These are phyloP conservation scores for Tolypocladium ovalisporum DNA, from an alignment of 2,329 filamentous ascomycete species.

Conservation along the genomic window DNA sequence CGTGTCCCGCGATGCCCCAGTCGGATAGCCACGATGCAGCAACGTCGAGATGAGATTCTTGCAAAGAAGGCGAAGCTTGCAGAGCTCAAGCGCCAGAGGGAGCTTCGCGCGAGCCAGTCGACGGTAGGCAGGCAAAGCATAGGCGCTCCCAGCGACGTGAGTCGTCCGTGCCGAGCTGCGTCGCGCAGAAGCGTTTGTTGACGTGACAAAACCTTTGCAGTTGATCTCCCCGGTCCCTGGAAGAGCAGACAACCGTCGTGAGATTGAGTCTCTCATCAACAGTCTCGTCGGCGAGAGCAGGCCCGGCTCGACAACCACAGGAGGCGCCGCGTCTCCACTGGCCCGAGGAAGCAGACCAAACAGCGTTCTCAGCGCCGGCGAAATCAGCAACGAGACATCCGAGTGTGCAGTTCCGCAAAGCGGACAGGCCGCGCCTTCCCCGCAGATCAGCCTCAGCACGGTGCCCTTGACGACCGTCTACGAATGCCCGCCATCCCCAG, in stretches of 20 bases:
- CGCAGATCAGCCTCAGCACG: slow-evolving; percentile 61
- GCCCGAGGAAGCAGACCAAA: slow-evolving; percentile 67
- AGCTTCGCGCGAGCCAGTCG: slow-evolving; percentile 69
- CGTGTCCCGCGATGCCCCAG: slow-evolving; percentile 36
- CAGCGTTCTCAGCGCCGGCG: slow-evolving; percentile 73
- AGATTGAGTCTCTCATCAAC: slow-evolving; percentile 78
- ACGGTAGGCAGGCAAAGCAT: slow-evolving; percentile 57
- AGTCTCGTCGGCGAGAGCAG: slow-evolving; percentile 72
- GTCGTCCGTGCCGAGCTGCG: slow-evolving; percentile 11
- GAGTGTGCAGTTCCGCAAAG: slow-evolving; percentile 42
- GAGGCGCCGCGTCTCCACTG: slow-evolving; percentile 53
- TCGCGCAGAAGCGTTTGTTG: background rate
- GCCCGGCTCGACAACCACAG: slow-evolving; percentile 55
- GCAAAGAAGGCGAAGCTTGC: slow-evolving; percentile 96
- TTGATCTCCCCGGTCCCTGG: slow-evolving; percentile 59
- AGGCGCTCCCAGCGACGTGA: slow-evolving; percentile 62
- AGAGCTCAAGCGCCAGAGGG: slow-evolving; percentile 87
- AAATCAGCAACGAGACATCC: slow-evolving; percentile 65
- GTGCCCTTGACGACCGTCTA: slow-evolving; percentile 66
- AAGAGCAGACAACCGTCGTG: slow-evolving; percentile 57
- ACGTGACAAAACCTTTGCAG: slow-evolving; percentile 10
- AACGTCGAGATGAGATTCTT: slow-evolving; percentile 89
- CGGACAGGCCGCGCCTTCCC: slow-evolving; percentile 26
- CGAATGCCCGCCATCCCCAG: slow-evolving; percentile 66
- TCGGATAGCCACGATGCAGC: slow-evolving; percentile 46